These are phyloP conservation scores for Naganishia friedmannii DNA, from an alignment of 768 basidiomycete genomes.

Conservation along the genomic window DNA sequence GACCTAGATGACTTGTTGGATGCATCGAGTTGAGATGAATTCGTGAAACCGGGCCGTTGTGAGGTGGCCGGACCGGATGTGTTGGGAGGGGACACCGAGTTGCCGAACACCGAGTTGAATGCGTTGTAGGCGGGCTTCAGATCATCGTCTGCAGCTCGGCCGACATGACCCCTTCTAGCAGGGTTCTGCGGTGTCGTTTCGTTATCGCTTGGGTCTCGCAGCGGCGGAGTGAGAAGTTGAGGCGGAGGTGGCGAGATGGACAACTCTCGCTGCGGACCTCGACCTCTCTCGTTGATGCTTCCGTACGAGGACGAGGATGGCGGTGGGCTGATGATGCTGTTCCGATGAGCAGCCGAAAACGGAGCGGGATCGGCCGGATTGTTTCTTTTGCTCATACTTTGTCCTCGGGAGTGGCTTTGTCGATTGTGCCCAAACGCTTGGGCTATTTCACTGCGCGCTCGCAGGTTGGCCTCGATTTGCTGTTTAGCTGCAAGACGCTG, in stretches of 20 bases:
- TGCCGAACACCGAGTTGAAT: conserved; percentile 5
- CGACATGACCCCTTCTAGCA: not conserved
- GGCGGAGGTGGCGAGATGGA: conserved; percentile 13
- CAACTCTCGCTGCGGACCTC: not conserved
- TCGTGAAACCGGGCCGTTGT: not conserved
- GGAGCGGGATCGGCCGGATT: not conserved
- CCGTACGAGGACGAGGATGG: conserved; percentile 18
- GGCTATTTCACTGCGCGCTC: conserved; percentile 10
- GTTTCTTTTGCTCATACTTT: conserved; percentile 5
- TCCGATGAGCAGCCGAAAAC: not conserved
- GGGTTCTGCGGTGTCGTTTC: conserved; percentile 7
- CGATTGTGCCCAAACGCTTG: not conserved
- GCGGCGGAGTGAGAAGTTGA: conserved; percentile 14
- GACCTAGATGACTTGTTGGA: conserved; percentile 8
- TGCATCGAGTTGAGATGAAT: not conserved
- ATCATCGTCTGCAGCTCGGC: not conserved
- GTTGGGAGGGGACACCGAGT: conserved; percentile 2
- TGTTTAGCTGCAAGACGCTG: conserved; percentile 28
- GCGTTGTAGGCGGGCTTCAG: conserved; percentile 3
- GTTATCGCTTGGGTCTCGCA: conserved; percentile 17
- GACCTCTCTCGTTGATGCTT: conserved; percentile 4
- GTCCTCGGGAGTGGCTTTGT: conserved; percentile 12
- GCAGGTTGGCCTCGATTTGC: conserved; percentile 28
- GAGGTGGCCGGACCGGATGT: not conserved
- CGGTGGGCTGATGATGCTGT: conserved; percentile 16